A percentile compares a stretch with the other conserved stretches of the same genome.
Conservation (phyloP, 1,139 yeast genomes). For the Suhomyces coccinellae region DNA sequence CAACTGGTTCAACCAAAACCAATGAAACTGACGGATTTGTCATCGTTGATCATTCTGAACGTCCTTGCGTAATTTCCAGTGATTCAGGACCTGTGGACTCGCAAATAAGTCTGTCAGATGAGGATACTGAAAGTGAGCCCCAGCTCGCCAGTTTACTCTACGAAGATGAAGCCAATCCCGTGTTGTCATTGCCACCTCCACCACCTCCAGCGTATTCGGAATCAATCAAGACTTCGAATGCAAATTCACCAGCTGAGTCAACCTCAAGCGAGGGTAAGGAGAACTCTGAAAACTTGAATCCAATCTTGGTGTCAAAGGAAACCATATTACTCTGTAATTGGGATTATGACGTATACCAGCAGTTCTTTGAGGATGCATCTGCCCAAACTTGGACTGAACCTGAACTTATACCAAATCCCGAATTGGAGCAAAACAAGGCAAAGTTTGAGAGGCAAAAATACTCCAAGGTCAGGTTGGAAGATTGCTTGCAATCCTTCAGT, state of each 20-base stretch:
- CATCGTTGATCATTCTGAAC: constrained; percentile 17
- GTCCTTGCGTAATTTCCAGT: constrained; percentile 2
- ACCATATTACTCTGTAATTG: constrained; percentile 74
- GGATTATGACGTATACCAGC: constrained; percentile 48
- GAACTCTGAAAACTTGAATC: constrained; percentile 19
- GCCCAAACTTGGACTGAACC: constrained; percentile 58
- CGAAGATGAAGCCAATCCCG: constrained; percentile 21
- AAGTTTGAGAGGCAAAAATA: constrained; percentile 41
- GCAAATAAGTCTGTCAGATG: constrained; percentile 17
- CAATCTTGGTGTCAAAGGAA: constrained; percentile 29
- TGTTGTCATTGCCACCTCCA: constrained; percentile 20
- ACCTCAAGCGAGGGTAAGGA: constrained; percentile 2
- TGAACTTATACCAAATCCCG: constrained; percentile 50
- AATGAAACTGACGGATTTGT: constrained; percentile 25
- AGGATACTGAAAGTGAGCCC: constrained; percentile 21
- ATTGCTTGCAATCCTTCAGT: constrained; percentile 75
- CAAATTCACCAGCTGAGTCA: constrained; percentile 25
- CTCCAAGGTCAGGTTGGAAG: constrained; percentile 62
- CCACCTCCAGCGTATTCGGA: constrained; percentile 21
- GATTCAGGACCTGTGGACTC: constrained; percentile 4
- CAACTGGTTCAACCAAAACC: constrained; percentile 32
- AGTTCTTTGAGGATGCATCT: constrained; percentile 49
- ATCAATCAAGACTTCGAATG: constrained; percentile 23
- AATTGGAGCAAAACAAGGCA: constrained; percentile 48
- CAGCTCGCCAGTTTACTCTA: constrained; percentile 27